Evolutionary conservation across 2,329 filamentous ascomycete species (phyloP).

Genomic region (Epichloe glyceriae): DNA sequence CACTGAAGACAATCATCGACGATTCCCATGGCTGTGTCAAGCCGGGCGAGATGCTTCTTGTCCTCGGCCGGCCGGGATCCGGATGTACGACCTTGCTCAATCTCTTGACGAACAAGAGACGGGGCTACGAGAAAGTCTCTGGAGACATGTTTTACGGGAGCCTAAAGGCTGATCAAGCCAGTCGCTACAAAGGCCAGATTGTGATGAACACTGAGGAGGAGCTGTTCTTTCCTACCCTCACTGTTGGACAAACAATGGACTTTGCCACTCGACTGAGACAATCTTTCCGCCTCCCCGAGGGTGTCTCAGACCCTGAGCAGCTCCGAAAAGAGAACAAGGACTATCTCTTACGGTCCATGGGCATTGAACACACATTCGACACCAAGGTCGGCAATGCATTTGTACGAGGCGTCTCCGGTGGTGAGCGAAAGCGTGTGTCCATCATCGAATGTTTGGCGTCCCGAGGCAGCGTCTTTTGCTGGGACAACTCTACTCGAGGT

Average conservation of each 20-base stretch:
- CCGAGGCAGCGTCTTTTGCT: constrained; percentile 46
- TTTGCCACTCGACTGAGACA: constrained; percentile 54
- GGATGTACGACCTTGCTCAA: constrained; percentile 63
- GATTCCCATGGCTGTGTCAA: constrained; percentile 55
- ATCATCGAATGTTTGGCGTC: constrained; percentile 52
- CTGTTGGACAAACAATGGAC: constrained; percentile 55
- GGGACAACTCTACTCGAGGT: constrained; percentile 55
- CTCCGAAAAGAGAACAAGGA: constrained; percentile 33
- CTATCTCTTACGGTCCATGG: constrained; percentile 44
- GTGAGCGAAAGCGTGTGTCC: constrained; percentile 56
- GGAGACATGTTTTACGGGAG: constrained; percentile 46
- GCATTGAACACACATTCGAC: constrained; percentile 44
- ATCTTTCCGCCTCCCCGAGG: constrained; percentile 33
- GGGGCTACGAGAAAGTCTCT: constrained; percentile 42
- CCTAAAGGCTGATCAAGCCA: constrained; percentile 33
- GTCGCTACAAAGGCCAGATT: constrained; percentile 43
- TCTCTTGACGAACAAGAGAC: constrained; percentile 50
- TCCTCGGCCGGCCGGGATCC: constrained; percentile 54
- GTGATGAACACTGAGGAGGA: constrained; percentile 63
- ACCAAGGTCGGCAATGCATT: constrained; percentile 58
- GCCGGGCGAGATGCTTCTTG: constrained; percentile 59
- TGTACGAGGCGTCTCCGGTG: constrained; percentile 53
- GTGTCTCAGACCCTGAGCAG: constrained; percentile 28
- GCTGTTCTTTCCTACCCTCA: constrained; percentile 51
- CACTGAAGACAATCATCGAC: constrained; percentile 52